Conservation (phyloP, 2,329 filamentous ascomycete species). For the Teratosphaeriaceae sp. region DNA sequence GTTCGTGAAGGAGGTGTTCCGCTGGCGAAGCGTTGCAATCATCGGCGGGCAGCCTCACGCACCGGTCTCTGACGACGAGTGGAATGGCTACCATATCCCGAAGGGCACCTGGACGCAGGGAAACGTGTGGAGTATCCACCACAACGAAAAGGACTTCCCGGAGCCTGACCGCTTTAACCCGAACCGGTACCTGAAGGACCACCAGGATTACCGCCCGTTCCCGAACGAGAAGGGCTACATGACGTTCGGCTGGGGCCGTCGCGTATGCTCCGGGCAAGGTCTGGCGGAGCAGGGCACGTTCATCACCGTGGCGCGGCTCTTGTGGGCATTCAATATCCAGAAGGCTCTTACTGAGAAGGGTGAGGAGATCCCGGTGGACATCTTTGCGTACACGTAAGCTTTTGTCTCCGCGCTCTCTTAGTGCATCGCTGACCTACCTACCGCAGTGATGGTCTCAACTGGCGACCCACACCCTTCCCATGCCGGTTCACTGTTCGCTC, state of each 20-base stretch:
- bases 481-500: conserved; percentile 48
- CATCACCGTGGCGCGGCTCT: conserved; percentile 50
- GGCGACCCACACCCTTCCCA: conserved; percentile 50
- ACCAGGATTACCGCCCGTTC: conserved; percentile 39
- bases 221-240: conserved; percentile 39
- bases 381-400: conserved; percentile 49
- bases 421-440: conserved; percentile 12
- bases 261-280: conserved; percentile 49
- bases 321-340: conserved; percentile 52
- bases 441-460: conserved; percentile 50
- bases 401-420: background rate
- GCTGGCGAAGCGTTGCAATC: conserved; percentile 70
- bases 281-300: conserved; percentile 56
- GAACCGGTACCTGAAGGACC: conserved; percentile 34
- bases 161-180: conserved; percentile 44
- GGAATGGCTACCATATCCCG: conserved; percentile 22
- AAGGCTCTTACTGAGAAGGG: conserved; percentile 37
- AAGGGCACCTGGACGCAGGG: conserved; percentile 19
- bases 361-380: conserved; percentile 47
- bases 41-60: conserved; percentile 57
- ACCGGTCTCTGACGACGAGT: conserved; percentile 20
- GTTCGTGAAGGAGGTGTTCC: conserved; percentile 66
- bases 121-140: conserved; percentile 37
- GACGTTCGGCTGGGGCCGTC: conserved; percentile 52
- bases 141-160: conserved; percentile 43